Conservation (phyloP, 2,329 filamentous ascomycete genomes). For the Penicillium sp. region DNA sequence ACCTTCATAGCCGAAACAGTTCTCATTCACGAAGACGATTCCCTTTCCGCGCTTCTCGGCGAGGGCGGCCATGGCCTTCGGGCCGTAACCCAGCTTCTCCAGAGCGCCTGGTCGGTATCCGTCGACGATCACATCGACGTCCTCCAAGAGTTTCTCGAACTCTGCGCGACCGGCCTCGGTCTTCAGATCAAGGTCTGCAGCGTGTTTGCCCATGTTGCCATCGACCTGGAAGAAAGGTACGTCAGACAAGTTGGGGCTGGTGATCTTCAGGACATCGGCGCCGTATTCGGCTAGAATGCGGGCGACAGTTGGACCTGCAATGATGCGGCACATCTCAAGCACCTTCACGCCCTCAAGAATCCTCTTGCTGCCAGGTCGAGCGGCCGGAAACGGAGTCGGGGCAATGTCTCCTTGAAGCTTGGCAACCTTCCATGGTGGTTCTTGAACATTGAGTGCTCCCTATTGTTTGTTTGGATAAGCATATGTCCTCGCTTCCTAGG, state of each 20-base stretch:
- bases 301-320: slow-evolving; percentile 72
- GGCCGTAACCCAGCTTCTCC: slow-evolving; percentile 64
- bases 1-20: slow-evolving; percentile 67
- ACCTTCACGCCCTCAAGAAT: slow-evolving; percentile 65
- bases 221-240: slow-evolving; percentile 74
- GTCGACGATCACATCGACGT: slow-evolving; percentile 68
- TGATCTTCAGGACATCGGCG: slow-evolving; percentile 72
- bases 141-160: slow-evolving; percentile 62
- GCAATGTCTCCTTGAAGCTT: slow-evolving; percentile 28
- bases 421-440: slow-evolving; percentile 38
- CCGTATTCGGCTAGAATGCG: slow-evolving; percentile 74
- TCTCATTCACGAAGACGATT: slow-evolving; percentile 70
- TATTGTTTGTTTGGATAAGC: not conserved
- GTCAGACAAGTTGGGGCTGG: slow-evolving; percentile 65
- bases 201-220: slow-evolving; percentile 70
- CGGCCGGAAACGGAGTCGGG: slow-evolving; percentile 30
- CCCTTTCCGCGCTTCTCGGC: slow-evolving; percentile 60
- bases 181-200: slow-evolving; percentile 65
- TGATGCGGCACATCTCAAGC: slow-evolving; percentile 72
- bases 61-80: slow-evolving; percentile 54
- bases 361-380: slow-evolving; percentile 32
- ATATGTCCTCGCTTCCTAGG: not conserved
- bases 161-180: slow-evolving; percentile 50
- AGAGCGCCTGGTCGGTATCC: slow-evolving; percentile 70
- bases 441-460: slow-evolving; percentile 36